These are phyloP conservation scores for Ceratocystis albifundus DNA, from an alignment of 2,329 filamentous ascomycete genomes.

Conservation along the genomic window DNA sequence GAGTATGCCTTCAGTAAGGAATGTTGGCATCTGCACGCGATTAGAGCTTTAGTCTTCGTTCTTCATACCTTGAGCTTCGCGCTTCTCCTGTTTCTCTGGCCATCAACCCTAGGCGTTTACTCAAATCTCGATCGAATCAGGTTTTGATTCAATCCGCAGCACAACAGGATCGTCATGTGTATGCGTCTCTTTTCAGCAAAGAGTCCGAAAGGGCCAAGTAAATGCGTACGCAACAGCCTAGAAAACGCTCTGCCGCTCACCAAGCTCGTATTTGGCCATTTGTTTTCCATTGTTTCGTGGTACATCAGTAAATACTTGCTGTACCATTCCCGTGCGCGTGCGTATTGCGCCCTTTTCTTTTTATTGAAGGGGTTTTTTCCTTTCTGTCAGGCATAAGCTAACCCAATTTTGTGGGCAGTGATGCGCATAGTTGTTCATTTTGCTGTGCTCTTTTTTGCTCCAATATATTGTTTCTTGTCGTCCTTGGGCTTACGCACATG, in stretches of 20 bases:
- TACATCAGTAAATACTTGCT: too few species aligned
- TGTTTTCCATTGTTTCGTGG: background rate
- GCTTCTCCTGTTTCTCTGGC: background rate
- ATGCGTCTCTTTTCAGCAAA: background rate
- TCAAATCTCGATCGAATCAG: background rate
- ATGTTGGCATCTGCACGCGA: too few species aligned
- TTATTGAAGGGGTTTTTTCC: background rate
- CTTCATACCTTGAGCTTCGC: too few species aligned
- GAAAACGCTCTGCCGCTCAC: background rate
- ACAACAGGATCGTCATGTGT: background rate
- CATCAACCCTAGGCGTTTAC: background rate
- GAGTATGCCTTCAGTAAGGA: too few species aligned
- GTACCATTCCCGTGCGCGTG: too few species aligned
- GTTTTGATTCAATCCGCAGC: background rate
- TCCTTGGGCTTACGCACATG: background rate
- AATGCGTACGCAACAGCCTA: background rate
- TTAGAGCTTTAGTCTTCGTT: too few species aligned
- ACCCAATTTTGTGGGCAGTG: background rate
- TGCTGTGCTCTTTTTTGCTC: background rate
- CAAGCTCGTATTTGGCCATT: background rate
- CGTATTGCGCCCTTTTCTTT: background rate
- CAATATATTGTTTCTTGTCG: slow-evolving; percentile 1
- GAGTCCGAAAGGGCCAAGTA: background rate
- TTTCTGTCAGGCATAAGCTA: background rate
- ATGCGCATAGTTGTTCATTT: background rate